Base-by-base conservation (phyloP, 2,329 filamentous ascomycete species). In the Dactylellina cionopaga region DNA sequence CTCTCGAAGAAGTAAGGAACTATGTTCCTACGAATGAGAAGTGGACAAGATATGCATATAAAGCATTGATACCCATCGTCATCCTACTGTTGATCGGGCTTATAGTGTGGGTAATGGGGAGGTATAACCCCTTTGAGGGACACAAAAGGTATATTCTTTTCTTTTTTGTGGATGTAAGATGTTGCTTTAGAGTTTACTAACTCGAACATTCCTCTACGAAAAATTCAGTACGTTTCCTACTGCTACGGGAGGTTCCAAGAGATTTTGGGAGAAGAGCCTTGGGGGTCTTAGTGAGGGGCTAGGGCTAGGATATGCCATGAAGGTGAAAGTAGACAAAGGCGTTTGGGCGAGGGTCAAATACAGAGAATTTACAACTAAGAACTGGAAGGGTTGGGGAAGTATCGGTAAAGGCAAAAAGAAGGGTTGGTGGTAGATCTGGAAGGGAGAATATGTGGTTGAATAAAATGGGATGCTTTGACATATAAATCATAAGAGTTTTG, bases 241-340 rank as follows among this genome's bases (percentile, higher is more conserved):
- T n/a, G n/a, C n/a, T n/a, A n/a, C n/a, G 22, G 9, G 11, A 13
- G 51, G 22, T 5, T 54, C 1, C 29, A 25, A 25, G 4, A 9
- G 35, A 15, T 55, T 27, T 13, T 13, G 3, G 3, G 25, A 4
- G 13, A 15, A 31, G 22, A 35, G 43, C 11, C 0, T 43, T 24
- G 33, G 19, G 6, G 46, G 59, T 25, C 3, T 27, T 6, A 35
- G 59, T 27, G 39, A 35, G 19, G 44, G 52, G 5, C 11, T 44
- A 6, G 63, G 63, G n/a, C n/a, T 68, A 2, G 44, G 52, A 17
- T 49, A 44, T 46, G 44, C 52, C 15, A 39, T 29, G n/a, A 52
- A 19, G 43, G 22, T 46, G 19, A 51, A 9, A 10, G 7, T 7
- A 3, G n/a, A 46, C 3, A 68, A 46, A 46, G 29, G 15, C 4